phyloP scores from a whole-genome alignment of 176 grass and related monocot genomes.

The Paspalum vaginatum region DNA sequence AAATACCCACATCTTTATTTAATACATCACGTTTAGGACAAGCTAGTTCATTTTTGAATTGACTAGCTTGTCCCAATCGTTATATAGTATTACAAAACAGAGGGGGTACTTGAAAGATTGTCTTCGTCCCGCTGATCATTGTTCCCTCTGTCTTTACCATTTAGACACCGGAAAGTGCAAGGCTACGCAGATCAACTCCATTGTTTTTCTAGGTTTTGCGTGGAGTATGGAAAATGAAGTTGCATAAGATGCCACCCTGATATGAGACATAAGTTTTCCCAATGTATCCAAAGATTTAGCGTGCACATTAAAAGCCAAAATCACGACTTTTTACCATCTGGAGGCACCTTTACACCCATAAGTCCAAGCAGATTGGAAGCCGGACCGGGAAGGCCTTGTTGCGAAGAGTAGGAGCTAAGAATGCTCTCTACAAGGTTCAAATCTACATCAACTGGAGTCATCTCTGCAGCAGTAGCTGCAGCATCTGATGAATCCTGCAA shows the following conservation, averaged over 20 bases:
- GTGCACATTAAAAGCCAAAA: neutral
- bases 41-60: too few species aligned
- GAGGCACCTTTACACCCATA: conserved; percentile 88
- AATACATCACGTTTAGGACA: too few species aligned
- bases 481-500: conserved; percentile 71
- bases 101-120: too few species aligned
- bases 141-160: too few species aligned
- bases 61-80: too few species aligned
- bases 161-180: too few species aligned
- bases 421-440: conserved; percentile 89
- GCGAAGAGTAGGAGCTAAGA: conserved; percentile 87
- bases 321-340: conserved; percentile 59
- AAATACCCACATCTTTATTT: too few species aligned
- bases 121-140: too few species aligned
- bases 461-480: conserved; percentile 54
- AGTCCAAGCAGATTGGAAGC: conserved; percentile 88
- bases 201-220: neutral
- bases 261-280: neutral
- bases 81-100: too few species aligned
- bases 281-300: neutral
- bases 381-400: conserved; percentile 93
- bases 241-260: neutral
- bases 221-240: neutral
- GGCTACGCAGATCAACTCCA: neutral
- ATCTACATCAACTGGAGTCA: conserved; percentile 89